A percentile compares a stretch with the other conserved stretches of the same genome.
Conservation (phyloP, 2,329 filamentous ascomycete genomes). For the Talaromyces atroroseus region DNA sequence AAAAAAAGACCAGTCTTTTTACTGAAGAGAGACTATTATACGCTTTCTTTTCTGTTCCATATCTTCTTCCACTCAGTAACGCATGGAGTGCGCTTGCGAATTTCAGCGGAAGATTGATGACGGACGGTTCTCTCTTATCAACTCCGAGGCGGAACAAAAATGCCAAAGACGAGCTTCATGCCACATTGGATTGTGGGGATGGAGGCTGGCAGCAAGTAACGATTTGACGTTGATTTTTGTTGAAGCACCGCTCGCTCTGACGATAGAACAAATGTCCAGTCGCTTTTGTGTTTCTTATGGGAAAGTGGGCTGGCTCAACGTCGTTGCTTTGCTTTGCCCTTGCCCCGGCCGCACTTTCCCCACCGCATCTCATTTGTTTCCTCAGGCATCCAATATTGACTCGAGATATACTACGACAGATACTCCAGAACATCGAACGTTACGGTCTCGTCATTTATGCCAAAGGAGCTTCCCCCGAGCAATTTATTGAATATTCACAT, state of each 20-base stretch:
- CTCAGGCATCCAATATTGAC: neutral
- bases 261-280: neutral
- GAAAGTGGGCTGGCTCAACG: constrained; percentile 2
- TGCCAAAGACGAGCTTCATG: constrained; percentile 30
- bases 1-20: neutral
- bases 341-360: neutral
- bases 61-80: constrained; percentile 19
- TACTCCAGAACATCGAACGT: too few species aligned
- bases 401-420: too few species aligned
- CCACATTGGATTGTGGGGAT: constrained; percentile 29
- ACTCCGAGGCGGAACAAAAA: constrained; percentile 28
- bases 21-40: constrained; percentile 24
- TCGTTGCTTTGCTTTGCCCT: neutral
- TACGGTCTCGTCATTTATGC: too few species aligned
- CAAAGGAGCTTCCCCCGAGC: too few species aligned
- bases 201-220: neutral
- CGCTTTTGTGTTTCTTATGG: neutral
- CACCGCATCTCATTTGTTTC: neutral
- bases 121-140: constrained; percentile 28
- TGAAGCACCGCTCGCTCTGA: neutral
- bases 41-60: constrained; percentile 50
- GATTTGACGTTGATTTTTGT: neutral
- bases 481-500: too few species aligned
- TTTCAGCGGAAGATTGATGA: constrained; percentile 23
- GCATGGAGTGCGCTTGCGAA: constrained; percentile 15